Base-by-base conservation (phyloP, 805 yeast genomes). In the Yarrowia alimentaria region DNA sequence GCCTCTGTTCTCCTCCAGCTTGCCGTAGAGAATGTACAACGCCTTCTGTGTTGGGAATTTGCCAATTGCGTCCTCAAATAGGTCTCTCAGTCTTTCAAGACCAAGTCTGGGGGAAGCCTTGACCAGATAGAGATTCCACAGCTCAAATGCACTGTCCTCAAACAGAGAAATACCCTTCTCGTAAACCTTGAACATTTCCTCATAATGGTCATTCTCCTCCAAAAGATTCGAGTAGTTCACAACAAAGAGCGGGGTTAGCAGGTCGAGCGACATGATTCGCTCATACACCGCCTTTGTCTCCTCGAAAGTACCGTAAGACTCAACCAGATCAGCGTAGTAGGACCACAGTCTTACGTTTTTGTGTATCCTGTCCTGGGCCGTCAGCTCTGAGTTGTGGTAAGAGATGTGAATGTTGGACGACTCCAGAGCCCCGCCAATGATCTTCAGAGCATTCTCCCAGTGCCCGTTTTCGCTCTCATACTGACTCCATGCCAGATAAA, bases 401-500 rank as follows among this genome's bases (percentile, higher is more conserved):
- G 82, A 68, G 2, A 72, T 51, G 53, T 65, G 74, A 35, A 64
- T 66, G 24, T 57, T 56, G 16, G 40, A 53, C 26, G 72, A 64
- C 12, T 55, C 54, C 34, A 65, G 63, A 0, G 78, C 74, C 3
- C 72, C 67, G 10, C 68, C 66, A 54, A 77, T 58, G 11, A 78
- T 67, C 29, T 61, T 64, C 20, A 69, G 59, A 3, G 77, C 78
- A 14, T 63, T 64, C 1, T 72, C 76, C 16, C 78, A 63, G 48
- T 79, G 72, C 17, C 71, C 77, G 13, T 68, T 65, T 18, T 74
- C 67, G 22, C 85, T 59, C 54, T 82, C 83, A 65, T 78, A 67
- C 52, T 84, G 84, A 5, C 83, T 72, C 96, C 96, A 90, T 13
- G 73, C 75, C n/a, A 78, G 68, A 76, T 88, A 85, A 6, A 90